Percentiles rank a stretch among this genome's conserved stretches.
Conservation (phyloP, 2,329 filamentous ascomycete genomes). For the Periglandula ipomoeae region DNA sequence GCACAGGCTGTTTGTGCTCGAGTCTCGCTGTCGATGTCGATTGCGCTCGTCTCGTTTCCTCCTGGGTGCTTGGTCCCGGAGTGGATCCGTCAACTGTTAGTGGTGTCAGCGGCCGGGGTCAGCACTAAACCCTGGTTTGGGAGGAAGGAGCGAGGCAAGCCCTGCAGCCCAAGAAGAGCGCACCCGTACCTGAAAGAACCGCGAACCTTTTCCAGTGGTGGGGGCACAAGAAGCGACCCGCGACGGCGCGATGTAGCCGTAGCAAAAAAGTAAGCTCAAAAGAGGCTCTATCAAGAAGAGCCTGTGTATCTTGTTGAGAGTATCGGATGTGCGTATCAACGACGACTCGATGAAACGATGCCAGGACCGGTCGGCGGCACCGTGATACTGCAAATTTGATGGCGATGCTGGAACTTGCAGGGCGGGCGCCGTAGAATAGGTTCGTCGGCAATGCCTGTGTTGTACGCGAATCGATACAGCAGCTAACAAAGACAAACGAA, state of each 20-base stretch:
- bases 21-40: background rate
- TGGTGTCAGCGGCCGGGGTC: constrained; percentile 6
- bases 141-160: constrained; percentile 1
- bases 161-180: constrained; percentile 5
- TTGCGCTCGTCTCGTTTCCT: constrained; percentile 5
- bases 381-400: background rate
- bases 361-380: background rate
- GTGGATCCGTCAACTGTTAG: constrained; percentile 4
- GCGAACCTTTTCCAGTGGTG: constrained; percentile 4
- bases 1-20: background rate
- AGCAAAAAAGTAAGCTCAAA: background rate
- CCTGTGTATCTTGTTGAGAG: background rate
- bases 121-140: constrained; percentile 8
- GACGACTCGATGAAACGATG: background rate
- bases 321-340: background rate
- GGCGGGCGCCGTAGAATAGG: too few relatives aligned
- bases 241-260: constrained; percentile 2
- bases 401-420: too few relatives aligned
- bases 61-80: constrained; percentile 1
- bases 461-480: background rate
- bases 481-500: background rate
- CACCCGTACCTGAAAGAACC: constrained; percentile 7
- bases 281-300: background rate
- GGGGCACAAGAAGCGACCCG: constrained; percentile 3
- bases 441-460: background rate